Base-by-base conservation (phyloP, 2,329 filamentous ascomycete species). In the Fusarium sp. region DNA sequence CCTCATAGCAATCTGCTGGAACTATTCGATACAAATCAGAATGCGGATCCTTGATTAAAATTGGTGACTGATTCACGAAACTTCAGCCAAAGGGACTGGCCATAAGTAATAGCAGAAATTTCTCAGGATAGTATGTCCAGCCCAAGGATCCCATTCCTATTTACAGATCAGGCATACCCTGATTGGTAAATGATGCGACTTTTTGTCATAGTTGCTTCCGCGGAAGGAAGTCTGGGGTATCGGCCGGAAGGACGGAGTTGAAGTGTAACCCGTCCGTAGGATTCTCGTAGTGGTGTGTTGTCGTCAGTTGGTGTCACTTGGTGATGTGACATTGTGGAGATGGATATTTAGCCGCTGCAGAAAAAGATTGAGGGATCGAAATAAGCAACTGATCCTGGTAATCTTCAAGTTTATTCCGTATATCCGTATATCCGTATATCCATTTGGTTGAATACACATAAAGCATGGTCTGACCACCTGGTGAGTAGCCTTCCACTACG, bases 211-310 rank as follows among this genome's bases (percentile, higher is more conserved):
- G 33, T n/a, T n/a, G 16, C 16, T 35, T 35, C 16, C 4, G 33
- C 16, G 7, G 16, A 35, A 35, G 8, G 9, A 33, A 67, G 46
- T 20, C 50, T 44, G 64, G 50, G 57, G 43, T 63, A 57, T 67
- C 50, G 57, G 47, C 50, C 63, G 63, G 64, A 57, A 64, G 20
- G 33, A 44, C 64, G 64, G 64, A 52, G 24, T 68, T 20, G 35
- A 12, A 3, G 43, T 15, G 50, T 11, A 57, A 23, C 37, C 46
- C 60, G 57, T n/a, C 37, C 42, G 60, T 43, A 33, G 31, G 38
- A 63, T 46, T 28, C 43, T 4, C 16, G 46, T 43, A 33, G 57
- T 67, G 64, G 35, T 60, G 47, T 54, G 47, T 10, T 48, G 37
- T 10, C 33, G 33, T n/a, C n/a, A n/a, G n/a, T n/a, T n/a, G n/a